These are phyloP conservation scores for Podila horticola DNA, from an alignment of 192 early-diverging fungal genomes.

Conservation along the genomic window DNA sequence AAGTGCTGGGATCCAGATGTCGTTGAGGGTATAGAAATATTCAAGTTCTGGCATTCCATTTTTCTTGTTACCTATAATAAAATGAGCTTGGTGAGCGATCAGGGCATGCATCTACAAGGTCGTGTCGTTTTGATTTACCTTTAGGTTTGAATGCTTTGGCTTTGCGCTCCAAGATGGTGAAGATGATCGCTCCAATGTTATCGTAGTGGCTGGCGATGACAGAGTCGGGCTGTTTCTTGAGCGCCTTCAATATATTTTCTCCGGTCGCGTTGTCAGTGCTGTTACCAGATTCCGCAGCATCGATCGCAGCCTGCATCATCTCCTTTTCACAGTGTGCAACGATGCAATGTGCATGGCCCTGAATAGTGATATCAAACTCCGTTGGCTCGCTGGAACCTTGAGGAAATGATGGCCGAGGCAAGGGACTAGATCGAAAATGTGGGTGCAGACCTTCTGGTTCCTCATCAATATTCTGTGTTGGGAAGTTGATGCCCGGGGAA, in stretches of 20 bases:
- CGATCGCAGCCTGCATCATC: slow-evolving; percentile 10
- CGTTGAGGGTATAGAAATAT: slow-evolving; percentile 23
- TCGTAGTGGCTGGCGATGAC: slow-evolving; percentile 8
- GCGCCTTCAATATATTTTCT: background rate
- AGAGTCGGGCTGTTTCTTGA: slow-evolving; percentile 4
- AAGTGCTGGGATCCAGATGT: slow-evolving; percentile 20
- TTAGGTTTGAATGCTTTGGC: background rate
- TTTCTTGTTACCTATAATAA: background rate
- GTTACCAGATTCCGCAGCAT: background rate
- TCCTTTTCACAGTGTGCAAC: slow-evolving; percentile 8
- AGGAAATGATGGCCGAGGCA: background rate
- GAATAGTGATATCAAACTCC: slow-evolving; percentile 18
- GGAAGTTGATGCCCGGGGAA: background rate
- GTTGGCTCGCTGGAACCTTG: background rate
- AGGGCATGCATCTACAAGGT: too few relatives aligned
- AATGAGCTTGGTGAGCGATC: too few relatives aligned
- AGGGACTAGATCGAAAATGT: slow-evolving; percentile 8
- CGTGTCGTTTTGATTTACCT: background rate
- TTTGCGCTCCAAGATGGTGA: background rate
- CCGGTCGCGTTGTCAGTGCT: slow-evolving; percentile 8
- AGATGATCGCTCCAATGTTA: slow-evolving; percentile 6
- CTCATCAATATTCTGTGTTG: background rate
- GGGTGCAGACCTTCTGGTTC: slow-evolving; percentile 1
- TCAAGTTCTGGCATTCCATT: background rate
- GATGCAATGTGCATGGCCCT: slow-evolving; percentile 2